These are phyloP conservation scores for Solanum chmielewskii DNA, from an alignment of 257 asterid species.

Conservation along the genomic window DNA sequence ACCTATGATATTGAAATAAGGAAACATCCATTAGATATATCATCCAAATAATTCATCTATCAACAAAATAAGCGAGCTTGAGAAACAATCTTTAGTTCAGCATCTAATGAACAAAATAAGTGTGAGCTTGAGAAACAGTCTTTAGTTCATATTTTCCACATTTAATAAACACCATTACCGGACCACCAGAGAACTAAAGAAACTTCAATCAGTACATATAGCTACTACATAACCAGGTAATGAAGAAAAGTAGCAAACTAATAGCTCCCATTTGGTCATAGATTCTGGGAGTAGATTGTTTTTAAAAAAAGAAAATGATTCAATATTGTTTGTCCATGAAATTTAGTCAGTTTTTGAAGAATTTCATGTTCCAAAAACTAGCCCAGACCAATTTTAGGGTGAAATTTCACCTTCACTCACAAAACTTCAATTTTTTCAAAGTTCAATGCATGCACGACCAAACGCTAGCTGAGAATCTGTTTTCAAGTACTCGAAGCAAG, in stretches of 20 bases:
- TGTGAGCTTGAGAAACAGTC: background rate
- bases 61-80: background rate
- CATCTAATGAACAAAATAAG: background rate
- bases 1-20: constrained; percentile 29
- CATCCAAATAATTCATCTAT: background rate
- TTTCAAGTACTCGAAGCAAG: background rate
- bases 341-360: background rate
- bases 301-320: too few species aligned
- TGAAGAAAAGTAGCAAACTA: background rate
- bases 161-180: background rate
- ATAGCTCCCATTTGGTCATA: background rate
- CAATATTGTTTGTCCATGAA: background rate
- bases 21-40: background rate
- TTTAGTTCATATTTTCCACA: background rate
- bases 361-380: background rate
- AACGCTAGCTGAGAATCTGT: fast-evolving
- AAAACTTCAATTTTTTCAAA: background rate
- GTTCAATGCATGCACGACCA: background rate
- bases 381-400: background rate
- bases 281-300: background rate
- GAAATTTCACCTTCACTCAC: background rate
- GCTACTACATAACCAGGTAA: background rate
- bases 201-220: background rate
- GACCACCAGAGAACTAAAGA: background rate
- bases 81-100: background rate